These are phyloP conservation scores for Ustilago tritici DNA, from an alignment of 1,284 basidiomycete genomes.

Conservation along the genomic window DNA sequence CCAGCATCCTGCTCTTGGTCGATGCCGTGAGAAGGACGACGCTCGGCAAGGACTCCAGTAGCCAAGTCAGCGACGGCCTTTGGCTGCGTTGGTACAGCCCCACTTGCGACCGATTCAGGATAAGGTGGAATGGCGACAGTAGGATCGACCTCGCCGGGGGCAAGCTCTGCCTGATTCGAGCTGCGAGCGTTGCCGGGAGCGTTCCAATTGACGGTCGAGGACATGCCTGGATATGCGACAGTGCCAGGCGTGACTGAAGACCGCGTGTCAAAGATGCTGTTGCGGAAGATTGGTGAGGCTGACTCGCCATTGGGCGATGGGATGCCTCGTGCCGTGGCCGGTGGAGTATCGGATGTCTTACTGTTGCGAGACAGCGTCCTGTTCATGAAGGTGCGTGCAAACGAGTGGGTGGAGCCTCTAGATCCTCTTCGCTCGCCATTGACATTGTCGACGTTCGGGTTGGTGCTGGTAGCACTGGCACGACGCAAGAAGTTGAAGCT, in stretches of 20 bases:
- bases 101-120: conserved; percentile 22
- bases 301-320: conserved; percentile 12
- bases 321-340: neutral
- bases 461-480: conserved; percentile 30
- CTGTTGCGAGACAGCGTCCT: conserved; percentile 38
- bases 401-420: conserved; percentile 13
- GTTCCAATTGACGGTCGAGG: conserved; percentile 43
- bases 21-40: conserved; percentile 47
- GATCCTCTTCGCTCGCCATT: conserved; percentile 32
- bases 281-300: conserved; percentile 19
- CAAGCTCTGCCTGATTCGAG: conserved; percentile 7
- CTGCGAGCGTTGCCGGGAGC: neutral
- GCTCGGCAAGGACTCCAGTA: conserved; percentile 14
- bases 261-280: conserved; percentile 31
- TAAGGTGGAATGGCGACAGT: conserved; percentile 21
- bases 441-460: conserved; percentile 16
- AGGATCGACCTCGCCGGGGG: conserved; percentile 32
- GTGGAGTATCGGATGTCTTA: conserved; percentile 16
- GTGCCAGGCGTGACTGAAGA: neutral
- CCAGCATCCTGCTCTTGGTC: conserved; percentile 52
- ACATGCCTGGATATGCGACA: conserved; percentile 36
- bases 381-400: conserved; percentile 41
- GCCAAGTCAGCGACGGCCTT: conserved; percentile 12
- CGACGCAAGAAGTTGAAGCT: conserved; percentile 48
- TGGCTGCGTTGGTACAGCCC: conserved; percentile 11